Evolutionary conservation across 495 filamentous ascomycete genomes (phyloP).

Genomic region (Margaritispora aquatica): DNA sequence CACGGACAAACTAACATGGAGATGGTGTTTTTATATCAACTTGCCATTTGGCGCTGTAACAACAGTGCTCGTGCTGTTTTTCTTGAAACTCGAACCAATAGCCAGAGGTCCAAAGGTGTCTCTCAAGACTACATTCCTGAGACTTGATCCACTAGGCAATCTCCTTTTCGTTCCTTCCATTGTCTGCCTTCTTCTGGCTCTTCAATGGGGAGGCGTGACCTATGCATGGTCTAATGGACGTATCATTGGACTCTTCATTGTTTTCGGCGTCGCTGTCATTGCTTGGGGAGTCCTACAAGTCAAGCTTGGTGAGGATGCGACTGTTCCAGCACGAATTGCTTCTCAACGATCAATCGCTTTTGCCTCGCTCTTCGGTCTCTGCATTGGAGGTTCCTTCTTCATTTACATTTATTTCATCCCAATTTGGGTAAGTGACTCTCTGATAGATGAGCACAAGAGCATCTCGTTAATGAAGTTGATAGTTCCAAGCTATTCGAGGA

Average conservation of each 20-base stretch:
- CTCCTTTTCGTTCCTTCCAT: constrained; percentile 27
- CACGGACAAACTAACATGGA: constrained; percentile 46
- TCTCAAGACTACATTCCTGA: constrained; percentile 22
- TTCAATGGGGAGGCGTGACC: constrained; percentile 38
- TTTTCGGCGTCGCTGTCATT: constrained; percentile 55
- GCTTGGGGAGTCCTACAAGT: constrained; percentile 60
- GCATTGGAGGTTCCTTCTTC: constrained; percentile 59
- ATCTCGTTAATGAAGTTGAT: too few species aligned
- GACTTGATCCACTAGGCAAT: constrained; percentile 42
- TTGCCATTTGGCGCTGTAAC: constrained; percentile 44
- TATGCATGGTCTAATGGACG: constrained; percentile 33
- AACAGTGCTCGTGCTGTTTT: constrained; percentile 52
- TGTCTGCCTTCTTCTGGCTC: constrained; percentile 34
- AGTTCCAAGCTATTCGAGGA: constrained; percentile 54
- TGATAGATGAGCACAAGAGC: too few species aligned
- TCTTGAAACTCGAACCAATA: constrained; percentile 42
- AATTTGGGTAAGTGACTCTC: too few species aligned
- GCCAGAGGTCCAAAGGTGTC: background rate
- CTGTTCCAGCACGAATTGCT: constrained; percentile 65
- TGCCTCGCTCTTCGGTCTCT: constrained; percentile 32
- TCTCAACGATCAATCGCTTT: constrained; percentile 63
- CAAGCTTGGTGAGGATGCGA: constrained; percentile 63
- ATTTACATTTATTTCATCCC: constrained; percentile 59
- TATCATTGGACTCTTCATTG: constrained; percentile 37
- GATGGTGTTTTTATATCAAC: constrained; percentile 35